Percentiles rank a stretch among this genome's conserved stretches.
phyloP scores from a whole-genome alignment of 148 eudicot species.

The Silene conica region DNA sequence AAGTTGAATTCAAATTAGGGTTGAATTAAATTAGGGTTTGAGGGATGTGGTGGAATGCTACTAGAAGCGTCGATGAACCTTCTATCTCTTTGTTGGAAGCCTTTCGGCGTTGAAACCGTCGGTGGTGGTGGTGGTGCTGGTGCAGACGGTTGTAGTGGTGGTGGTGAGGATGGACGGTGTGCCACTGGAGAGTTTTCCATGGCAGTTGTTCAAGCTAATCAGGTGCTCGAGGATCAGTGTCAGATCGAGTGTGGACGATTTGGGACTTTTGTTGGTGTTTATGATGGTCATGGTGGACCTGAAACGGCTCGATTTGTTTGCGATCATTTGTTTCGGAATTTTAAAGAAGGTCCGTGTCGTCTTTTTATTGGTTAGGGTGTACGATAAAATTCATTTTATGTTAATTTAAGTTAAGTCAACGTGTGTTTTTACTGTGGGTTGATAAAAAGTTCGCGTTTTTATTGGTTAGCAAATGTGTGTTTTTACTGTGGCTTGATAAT shows the following conservation, averaged over 20 bases:
- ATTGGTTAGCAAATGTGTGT: neutral
- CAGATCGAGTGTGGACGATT: slow-evolving; percentile 52
- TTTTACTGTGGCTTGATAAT: neutral
- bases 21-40: neutral
- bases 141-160: slow-evolving; percentile 9
- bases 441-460: neutral
- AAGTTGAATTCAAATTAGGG: neutral
- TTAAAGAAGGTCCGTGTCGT: slow-evolving; percentile 43
- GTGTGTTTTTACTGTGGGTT: neutral
- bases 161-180: slow-evolving; percentile 37
- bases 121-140: neutral
- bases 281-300: slow-evolving; percentile 76
- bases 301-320: slow-evolving; percentile 59
- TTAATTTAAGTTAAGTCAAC: slow-evolving; percentile 4
- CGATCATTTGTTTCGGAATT: slow-evolving; percentile 49
- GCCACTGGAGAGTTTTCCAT: slow-evolving; percentile 52
- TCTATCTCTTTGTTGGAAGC: slow-evolving; percentile 58
- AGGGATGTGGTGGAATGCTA: slow-evolving; percentile 75
- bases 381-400: neutral
- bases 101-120: slow-evolving; percentile 44
- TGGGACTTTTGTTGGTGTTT: slow-evolving; percentile 69
- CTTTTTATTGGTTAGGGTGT: neutral
- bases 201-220: slow-evolving; percentile 66
- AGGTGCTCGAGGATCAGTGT: slow-evolving; percentile 61
- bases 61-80: slow-evolving; percentile 59